These are phyloP conservation scores for Colletotrichum sp. DNA, from an alignment of 2,329 filamentous ascomycete genomes.

Conservation along the genomic window DNA sequence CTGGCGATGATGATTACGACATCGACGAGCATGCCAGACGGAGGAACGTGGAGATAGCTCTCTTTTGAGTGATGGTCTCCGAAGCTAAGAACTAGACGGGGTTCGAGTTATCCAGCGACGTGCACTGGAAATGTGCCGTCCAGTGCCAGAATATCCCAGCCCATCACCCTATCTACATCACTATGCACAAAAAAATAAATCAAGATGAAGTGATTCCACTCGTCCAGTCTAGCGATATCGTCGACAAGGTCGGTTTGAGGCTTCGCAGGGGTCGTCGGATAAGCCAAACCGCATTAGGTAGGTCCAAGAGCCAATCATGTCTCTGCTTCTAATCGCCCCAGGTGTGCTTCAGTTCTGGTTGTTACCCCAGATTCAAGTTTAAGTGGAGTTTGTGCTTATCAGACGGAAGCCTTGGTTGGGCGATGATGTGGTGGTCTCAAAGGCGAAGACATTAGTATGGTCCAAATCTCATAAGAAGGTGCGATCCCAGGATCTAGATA, in stretches of 20 bases:
- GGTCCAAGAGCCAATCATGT: background rate
- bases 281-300: background rate
- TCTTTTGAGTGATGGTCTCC: background rate
- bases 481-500: background rate
- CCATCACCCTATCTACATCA: background rate
- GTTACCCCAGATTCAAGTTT: background rate
- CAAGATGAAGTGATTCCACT: background rate
- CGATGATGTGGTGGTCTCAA: background rate
- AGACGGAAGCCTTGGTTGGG: background rate
- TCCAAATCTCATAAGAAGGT: background rate
- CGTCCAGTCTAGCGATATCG: background rate
- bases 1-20: conserved; percentile 1
- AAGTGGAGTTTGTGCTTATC: background rate
- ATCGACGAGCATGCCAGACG: conserved; percentile 1
- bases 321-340: background rate
- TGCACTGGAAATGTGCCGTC: background rate
- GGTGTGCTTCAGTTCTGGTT: background rate
- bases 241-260: background rate
- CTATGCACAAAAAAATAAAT: background rate
- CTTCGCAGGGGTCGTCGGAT: background rate
- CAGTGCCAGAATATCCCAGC: background rate
- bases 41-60: conserved; percentile 2
- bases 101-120: background rate
- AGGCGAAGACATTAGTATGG: background rate
- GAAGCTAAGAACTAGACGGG: background rate